phyloP scores from a whole-genome alignment of 2,329 filamentous ascomycete genomes.

The Cladophialophora immunda region DNA sequence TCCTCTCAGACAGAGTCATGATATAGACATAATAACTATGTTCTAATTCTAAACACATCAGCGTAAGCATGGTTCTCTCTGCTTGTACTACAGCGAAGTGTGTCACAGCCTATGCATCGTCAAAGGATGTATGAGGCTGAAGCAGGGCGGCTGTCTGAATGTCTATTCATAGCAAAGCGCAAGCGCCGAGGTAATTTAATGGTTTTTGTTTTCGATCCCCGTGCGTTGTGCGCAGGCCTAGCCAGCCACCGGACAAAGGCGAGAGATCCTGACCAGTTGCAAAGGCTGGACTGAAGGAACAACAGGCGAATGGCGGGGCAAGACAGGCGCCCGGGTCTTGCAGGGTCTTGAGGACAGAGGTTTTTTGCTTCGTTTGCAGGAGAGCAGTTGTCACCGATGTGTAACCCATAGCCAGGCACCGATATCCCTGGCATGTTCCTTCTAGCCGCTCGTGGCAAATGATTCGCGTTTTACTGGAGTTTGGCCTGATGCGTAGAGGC shows the following conservation, averaged over 20 bases:
- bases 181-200: slow-evolving; percentile 21
- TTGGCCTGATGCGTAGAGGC: slow-evolving; percentile 27
- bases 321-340: slow-evolving; percentile 11
- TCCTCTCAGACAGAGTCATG: background rate
- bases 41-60: slow-evolving; percentile 1
- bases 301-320: slow-evolving; percentile 21
- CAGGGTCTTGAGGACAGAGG: slow-evolving; percentile 8
- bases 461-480: slow-evolving; percentile 28
- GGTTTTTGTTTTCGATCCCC: background rate
- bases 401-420: slow-evolving; percentile 10
- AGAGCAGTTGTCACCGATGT: slow-evolving; percentile 1
- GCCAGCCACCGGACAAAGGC: slow-evolving; percentile 1
- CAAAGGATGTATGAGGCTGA: slow-evolving; percentile 7
- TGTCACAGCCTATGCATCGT: background rate
- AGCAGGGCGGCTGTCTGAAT: slow-evolving; percentile 13
- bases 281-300: background rate
- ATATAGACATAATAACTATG: slow-evolving; percentile 23
- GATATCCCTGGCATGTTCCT: slow-evolving; percentile 18
- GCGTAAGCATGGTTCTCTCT: background rate
- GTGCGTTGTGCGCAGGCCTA: background rate
- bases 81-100: background rate
- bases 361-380: slow-evolving; percentile 7
- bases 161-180: slow-evolving; percentile 12
- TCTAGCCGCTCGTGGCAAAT: slow-evolving; percentile 34
- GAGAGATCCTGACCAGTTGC: slow-evolving; percentile 2